phyloP scores from a whole-genome alignment of 106 monocot species.

The Phalaenopsis aphrodite region DNA sequence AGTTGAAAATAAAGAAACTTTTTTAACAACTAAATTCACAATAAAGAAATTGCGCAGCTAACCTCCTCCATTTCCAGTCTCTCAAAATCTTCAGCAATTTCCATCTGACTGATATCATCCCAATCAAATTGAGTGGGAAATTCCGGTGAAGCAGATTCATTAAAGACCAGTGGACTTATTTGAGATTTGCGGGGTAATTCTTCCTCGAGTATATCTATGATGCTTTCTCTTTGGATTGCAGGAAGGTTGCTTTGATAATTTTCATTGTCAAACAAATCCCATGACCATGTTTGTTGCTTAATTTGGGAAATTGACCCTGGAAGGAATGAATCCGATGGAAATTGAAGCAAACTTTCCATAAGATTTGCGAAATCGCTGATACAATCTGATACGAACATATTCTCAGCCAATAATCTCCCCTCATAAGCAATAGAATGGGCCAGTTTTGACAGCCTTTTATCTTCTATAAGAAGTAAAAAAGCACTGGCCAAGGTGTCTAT shows the following conservation, averaged over 20 bases:
- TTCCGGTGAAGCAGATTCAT: constrained; percentile 24
- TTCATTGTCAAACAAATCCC: constrained; percentile 52
- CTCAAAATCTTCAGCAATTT: constrained; percentile 65
- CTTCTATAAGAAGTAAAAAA: constrained; percentile 47
- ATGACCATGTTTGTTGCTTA: constrained; percentile 57
- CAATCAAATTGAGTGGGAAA: constrained; percentile 60
- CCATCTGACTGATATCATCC: constrained; percentile 59
- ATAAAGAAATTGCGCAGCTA: neutral
- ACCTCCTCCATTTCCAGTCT: constrained; percentile 86
- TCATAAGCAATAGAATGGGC: constrained; percentile 37
- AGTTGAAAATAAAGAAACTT: neutral
- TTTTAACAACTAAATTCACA: constrained; percentile 6
- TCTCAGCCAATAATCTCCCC: constrained; percentile 40
- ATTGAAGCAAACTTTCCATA: constrained; percentile 68
- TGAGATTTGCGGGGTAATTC: constrained; percentile 21
- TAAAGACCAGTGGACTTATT: constrained; percentile 12
- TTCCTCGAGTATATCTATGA: constrained; percentile 48
- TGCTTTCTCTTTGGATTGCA: constrained; percentile 18
- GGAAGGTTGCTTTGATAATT: constrained; percentile 9
- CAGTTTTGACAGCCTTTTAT: constrained; percentile 31
- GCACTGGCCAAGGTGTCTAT: constrained; percentile 36
- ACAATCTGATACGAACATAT: constrained; percentile 69
- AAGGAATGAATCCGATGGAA: constrained; percentile 76
- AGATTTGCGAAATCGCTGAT: constrained; percentile 61
- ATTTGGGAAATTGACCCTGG: constrained; percentile 43